A percentile compares a stretch with the other conserved stretches of the same genome.
Evolutionary conservation across 192 early-diverging fungal species (phyloP).

Genomic region (Podila verticillata): DNA sequence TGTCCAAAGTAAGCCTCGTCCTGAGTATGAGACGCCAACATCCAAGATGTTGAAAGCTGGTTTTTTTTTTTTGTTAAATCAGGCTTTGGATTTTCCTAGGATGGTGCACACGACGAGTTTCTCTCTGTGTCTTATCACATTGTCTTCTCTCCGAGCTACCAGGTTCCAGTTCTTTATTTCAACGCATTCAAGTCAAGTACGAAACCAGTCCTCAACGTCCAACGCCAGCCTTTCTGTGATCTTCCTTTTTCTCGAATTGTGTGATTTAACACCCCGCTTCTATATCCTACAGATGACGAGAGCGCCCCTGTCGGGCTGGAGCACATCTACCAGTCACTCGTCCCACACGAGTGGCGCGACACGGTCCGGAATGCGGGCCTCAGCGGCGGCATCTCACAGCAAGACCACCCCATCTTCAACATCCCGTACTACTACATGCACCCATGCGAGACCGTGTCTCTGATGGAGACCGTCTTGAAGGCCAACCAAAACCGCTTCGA

Average conservation of each 20-base stretch:
- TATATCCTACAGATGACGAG: conserved; percentile 14
- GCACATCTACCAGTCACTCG: conserved; percentile 54
- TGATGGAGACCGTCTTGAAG: conserved; percentile 53
- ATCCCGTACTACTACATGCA: conserved; percentile 69
- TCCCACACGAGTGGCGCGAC: conserved; percentile 37
- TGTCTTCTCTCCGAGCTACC: conserved; percentile 66
- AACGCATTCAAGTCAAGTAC: conserved; percentile 60
- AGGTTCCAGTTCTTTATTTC: conserved; percentile 70
- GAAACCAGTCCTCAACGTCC: background rate
- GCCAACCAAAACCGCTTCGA: background rate
- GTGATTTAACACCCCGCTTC: background rate
- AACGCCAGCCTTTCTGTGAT: background rate
- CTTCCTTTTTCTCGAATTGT: background rate
- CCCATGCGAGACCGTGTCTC: conserved; percentile 67
- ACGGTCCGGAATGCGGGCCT: conserved; percentile 42
- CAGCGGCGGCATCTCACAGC: conserved; percentile 54
- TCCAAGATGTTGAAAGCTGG: background rate
- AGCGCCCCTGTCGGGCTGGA: conserved; percentile 48
- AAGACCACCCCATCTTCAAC: conserved; percentile 66
- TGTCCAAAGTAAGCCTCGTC: background rate
- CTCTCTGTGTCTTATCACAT: conserved; percentile 64
- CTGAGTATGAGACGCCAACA: too few relatives aligned
- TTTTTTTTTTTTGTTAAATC: background rate
- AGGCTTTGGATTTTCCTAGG: background rate
- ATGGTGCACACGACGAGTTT: conserved; percentile 7